A percentile compares a stretch with the other conserved stretches of the same genome.
phyloP scores from a whole-genome alignment of 805 yeast species.

The Candida ponderosae region DNA sequence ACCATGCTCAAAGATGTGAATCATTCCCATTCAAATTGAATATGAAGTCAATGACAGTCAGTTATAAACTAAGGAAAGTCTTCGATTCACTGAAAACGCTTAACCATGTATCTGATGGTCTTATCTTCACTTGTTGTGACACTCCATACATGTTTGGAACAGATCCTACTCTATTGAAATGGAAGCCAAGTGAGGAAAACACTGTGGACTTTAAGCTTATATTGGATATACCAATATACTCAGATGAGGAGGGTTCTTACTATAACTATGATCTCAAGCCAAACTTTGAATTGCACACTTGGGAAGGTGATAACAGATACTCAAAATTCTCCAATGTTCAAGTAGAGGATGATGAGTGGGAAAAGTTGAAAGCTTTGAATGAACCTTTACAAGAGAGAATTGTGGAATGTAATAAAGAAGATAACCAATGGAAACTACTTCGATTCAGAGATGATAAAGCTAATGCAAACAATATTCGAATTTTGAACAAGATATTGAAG shows the following conservation, averaged over 20 bases:
- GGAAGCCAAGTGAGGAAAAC: conserved; percentile 97
- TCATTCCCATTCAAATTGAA: conserved; percentile 80
- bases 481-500: conserved; percentile 73
- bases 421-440: conserved; percentile 67
- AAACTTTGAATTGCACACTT: conserved; percentile 53
- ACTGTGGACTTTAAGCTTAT: conserved; percentile 80
- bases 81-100: conserved; percentile 62
- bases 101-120: conserved; percentile 89
- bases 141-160: conserved; percentile 87
- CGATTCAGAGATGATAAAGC: conserved; percentile 91
- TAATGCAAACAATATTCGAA: conserved; percentile 77
- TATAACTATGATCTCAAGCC: conserved; percentile 81
- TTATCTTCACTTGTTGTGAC: conserved; percentile 85
- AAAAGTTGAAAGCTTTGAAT: conserved; percentile 50
- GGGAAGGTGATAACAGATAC: conserved; percentile 68
- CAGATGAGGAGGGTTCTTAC: conserved; percentile 65
- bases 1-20: conserved; percentile 66
- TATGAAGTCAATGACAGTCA: conserved; percentile 80
- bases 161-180: conserved; percentile 76
- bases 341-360: conserved; percentile 74
- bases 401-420: conserved; percentile 68
- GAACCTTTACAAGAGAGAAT: conserved; percentile 88
- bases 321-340: conserved; percentile 59
- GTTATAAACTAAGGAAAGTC: conserved; percentile 72
- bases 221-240: conserved; percentile 48